Conservation (phyloP, 2,329 filamentous ascomycete species). For the Hymenoscyphus linearis region DNA sequence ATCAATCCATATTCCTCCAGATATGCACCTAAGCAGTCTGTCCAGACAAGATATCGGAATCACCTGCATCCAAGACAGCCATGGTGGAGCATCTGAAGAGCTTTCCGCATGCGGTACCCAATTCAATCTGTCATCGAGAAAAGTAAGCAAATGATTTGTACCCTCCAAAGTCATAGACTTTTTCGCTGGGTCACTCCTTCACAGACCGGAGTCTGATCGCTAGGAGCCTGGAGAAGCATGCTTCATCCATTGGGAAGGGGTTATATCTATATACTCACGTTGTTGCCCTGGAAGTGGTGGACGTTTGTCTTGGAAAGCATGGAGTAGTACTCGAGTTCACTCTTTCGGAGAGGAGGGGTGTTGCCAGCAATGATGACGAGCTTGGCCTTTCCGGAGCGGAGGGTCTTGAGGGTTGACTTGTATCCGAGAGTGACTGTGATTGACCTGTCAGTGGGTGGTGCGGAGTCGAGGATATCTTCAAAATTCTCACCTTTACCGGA, state of each 20-base stretch:
- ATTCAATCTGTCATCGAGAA: slow-evolving; percentile 70
- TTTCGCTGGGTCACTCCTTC: slow-evolving; percentile 75
- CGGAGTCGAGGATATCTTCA: background rate
- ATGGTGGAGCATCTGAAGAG: slow-evolving; percentile 98
- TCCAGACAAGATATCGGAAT: slow-evolving; percentile 93
- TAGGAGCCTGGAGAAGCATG: slow-evolving; percentile 11
- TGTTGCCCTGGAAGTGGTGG: slow-evolving; percentile 98
- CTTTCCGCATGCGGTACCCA: slow-evolving; percentile 97
- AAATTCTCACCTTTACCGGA: slow-evolving; percentile 50
- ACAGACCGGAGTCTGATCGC: slow-evolving; percentile 25
- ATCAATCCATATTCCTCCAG: slow-evolving; percentile 1
- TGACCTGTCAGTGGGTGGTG: slow-evolving; percentile 4
- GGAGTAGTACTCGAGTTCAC: slow-evolving; percentile 91
- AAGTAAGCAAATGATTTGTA: slow-evolving; percentile 52
- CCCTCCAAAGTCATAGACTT: slow-evolving; percentile 95
- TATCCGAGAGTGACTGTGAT: slow-evolving; percentile 75
- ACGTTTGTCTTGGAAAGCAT: slow-evolving; percentile 92
- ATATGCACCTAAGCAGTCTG: slow-evolving; percentile 51
- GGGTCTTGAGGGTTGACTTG: slow-evolving; percentile 83
- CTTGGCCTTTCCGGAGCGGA: slow-evolving; percentile 97
- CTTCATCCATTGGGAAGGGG: slow-evolving; percentile 13
- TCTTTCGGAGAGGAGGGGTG: slow-evolving; percentile 96
- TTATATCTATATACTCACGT: slow-evolving; percentile 66
- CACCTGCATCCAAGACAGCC: slow-evolving; percentile 93
- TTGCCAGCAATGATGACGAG: slow-evolving; percentile 94